Conservation (phyloP, 1,139 yeast species). For the Geotrichum candidum region DNA sequence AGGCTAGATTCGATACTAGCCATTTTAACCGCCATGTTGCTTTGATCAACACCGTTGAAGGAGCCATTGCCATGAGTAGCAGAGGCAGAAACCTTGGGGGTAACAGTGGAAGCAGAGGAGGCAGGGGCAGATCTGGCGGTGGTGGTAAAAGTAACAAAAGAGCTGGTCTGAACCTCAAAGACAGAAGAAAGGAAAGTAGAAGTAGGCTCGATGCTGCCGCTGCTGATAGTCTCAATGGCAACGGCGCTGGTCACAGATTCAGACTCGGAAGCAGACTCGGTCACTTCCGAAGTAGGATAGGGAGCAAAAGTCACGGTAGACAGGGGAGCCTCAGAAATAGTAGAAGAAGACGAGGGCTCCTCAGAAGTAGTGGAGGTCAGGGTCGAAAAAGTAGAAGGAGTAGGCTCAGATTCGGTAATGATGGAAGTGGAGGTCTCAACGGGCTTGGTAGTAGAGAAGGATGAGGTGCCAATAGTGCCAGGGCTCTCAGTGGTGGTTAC, state of each 20-base stretch:
- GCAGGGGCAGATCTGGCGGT: neutral
- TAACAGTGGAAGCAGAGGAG: neutral
- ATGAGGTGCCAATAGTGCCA: slow-evolving; percentile 1
- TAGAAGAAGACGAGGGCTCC: neutral
- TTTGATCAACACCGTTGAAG: neutral
- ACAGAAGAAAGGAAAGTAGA: neutral
- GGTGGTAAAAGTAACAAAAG: neutral
- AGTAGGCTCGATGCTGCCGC: neutral
- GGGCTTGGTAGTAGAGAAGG: neutral
- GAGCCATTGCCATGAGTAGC: neutral
- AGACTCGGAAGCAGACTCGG: neutral
- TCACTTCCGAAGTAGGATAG: neutral
- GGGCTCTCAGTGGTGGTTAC: neutral
- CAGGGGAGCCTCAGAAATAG: neutral
- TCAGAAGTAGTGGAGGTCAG: neutral
- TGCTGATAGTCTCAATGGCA: neutral
- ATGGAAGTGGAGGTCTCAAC: neutral
- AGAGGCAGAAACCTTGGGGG: neutral
- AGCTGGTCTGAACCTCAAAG: slow-evolving; percentile 1
- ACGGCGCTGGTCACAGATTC: neutral
- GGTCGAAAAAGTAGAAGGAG: neutral
- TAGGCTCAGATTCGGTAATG: neutral
- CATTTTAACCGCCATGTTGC: neutral
- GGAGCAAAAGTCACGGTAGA: neutral
- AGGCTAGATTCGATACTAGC: neutral